Percentiles rank a stretch among this genome's conserved stretches.
Conservation (phyloP, 1,139 yeast genomes). For the Protomyces gravidus region DNA sequence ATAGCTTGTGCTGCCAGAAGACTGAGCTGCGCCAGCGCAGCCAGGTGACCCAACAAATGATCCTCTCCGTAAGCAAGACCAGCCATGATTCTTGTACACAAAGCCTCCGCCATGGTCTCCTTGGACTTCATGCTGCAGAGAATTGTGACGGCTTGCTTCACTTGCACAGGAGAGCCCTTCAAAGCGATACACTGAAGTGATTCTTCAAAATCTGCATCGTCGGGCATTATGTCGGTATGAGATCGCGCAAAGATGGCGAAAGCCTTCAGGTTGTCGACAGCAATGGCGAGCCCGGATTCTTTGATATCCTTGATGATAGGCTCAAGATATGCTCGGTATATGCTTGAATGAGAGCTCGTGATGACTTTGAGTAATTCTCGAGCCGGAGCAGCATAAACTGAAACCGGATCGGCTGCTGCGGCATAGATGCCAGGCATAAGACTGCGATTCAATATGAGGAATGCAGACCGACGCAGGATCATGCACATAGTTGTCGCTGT, state of each 20-base stretch:
- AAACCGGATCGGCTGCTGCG: neutral
- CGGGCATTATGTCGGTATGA: slow-evolving; percentile 47
- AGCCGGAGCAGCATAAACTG: slow-evolving; percentile 38
- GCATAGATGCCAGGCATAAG: slow-evolving; percentile 56
- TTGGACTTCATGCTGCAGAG: slow-evolving; percentile 48
- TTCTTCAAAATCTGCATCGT: slow-evolving; percentile 35
- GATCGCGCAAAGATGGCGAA: slow-evolving; percentile 56
- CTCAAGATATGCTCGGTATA: slow-evolving; percentile 58
- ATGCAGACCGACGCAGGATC: slow-evolving; percentile 58
- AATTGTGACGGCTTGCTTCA: slow-evolving; percentile 61
- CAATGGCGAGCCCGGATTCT: neutral
- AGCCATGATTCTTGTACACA: slow-evolving; percentile 43
- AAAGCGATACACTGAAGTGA: slow-evolving; percentile 47
- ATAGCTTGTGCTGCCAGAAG: slow-evolving; percentile 51
- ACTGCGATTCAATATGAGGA: slow-evolving; percentile 60
- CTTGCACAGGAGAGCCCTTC: slow-evolving; percentile 57
- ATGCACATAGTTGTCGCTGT: slow-evolving; percentile 46
- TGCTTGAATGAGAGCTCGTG: slow-evolving; percentile 59
- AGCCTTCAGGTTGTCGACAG: slow-evolving; percentile 52
- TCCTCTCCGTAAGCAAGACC: slow-evolving; percentile 31
- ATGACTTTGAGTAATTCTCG: slow-evolving; percentile 57
- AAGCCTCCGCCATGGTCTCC: slow-evolving; percentile 44
- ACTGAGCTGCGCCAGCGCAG: slow-evolving; percentile 61
- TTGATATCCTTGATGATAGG: slow-evolving; percentile 44
- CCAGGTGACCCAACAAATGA: slow-evolving; percentile 53